A percentile compares a stretch with the other conserved stretches of the same genome.
These are phyloP conservation scores for Colletotrichum sp. DNA, from an alignment of 2,329 filamentous ascomycete species.

Conservation along the genomic window DNA sequence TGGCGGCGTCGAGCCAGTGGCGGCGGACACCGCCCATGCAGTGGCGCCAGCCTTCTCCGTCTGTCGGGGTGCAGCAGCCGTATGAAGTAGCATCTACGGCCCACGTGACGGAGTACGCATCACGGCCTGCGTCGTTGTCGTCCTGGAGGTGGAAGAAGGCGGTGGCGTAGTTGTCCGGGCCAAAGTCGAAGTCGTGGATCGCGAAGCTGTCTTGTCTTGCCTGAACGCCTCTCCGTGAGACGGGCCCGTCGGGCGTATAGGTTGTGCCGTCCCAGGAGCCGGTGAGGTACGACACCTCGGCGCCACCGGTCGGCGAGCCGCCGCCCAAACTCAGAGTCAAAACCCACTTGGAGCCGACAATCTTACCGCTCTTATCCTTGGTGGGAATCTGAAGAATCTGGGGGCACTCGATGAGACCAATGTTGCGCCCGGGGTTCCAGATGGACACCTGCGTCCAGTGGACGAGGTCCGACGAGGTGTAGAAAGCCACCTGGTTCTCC, in stretches of 20 bases:
- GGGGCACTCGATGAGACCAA: slow-evolving; percentile 42
- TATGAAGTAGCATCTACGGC: slow-evolving; percentile 40
- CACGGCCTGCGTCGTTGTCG: background rate
- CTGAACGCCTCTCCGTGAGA: background rate
- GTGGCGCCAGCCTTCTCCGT: slow-evolving; percentile 33
- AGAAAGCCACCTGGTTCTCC: slow-evolving; percentile 65
- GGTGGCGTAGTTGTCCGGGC: slow-evolving; percentile 40
- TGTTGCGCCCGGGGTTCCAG: slow-evolving; percentile 34
- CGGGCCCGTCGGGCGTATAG: slow-evolving; percentile 13
- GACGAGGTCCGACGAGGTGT: slow-evolving; percentile 62
- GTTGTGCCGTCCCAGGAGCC: slow-evolving; percentile 20
- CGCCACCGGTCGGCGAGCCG: slow-evolving; percentile 12
- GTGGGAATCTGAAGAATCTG: slow-evolving; percentile 41
- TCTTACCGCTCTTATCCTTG: slow-evolving; percentile 53
- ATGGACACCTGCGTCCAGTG: slow-evolving; percentile 50
- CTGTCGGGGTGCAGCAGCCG: slow-evolving; percentile 32
- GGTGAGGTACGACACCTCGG: slow-evolving; percentile 19
- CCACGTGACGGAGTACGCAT: slow-evolving; percentile 38
- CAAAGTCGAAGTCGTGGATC: slow-evolving; percentile 36
- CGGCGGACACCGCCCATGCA: slow-evolving; percentile 18
- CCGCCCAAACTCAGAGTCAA: slow-evolving; percentile 17
- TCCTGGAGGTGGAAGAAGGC: slow-evolving; percentile 33
- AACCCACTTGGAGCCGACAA: slow-evolving; percentile 16
- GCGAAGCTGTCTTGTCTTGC: slow-evolving; percentile 12
- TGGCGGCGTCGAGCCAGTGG: slow-evolving; percentile 21